phyloP scores from a whole-genome alignment of 2,329 filamentous ascomycete species.

The Curvularia sp. region DNA sequence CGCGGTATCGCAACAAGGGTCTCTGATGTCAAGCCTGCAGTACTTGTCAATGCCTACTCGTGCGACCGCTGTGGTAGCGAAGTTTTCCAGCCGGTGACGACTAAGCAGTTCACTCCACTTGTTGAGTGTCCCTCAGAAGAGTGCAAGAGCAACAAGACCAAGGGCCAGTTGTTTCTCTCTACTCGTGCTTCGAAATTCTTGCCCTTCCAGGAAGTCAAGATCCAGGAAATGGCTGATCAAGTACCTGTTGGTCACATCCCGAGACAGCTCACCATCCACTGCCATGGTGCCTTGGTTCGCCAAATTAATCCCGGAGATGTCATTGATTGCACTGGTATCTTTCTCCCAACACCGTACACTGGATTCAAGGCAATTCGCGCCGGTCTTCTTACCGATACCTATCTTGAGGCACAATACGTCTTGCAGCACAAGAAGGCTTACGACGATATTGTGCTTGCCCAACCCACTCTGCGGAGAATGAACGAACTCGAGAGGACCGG shows the following conservation, averaged over 20 bases:
- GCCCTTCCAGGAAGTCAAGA: conserved; percentile 97
- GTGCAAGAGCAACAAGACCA: conserved; percentile 87
- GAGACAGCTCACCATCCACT: conserved; percentile 85
- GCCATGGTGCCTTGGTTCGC: conserved; percentile 83
- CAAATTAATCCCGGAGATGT: conserved; percentile 93
- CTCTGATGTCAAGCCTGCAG: conserved; percentile 95
- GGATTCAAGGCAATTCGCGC: conserved; percentile 97
- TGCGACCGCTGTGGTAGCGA: conserved; percentile 96
- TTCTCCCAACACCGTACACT: conserved; percentile 97
- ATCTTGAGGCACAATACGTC: conserved; percentile 91
- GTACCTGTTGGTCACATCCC: conserved; percentile 98
- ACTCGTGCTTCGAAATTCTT: conserved; percentile 97
- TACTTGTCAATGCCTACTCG: conserved; percentile 97
- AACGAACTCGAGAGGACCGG: conserved; percentile 84
- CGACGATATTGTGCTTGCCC: conserved; percentile 86
- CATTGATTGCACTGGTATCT: conserved; percentile 92
- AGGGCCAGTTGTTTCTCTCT: conserved; percentile 91
- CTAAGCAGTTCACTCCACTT: conserved; percentile 89
- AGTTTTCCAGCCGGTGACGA: conserved; percentile 93
- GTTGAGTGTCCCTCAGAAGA: conserved; percentile 87
- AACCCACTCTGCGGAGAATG: conserved; percentile 80
- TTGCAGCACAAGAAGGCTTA: conserved; percentile 98
- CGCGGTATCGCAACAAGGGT: conserved; percentile 94
- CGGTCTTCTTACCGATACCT: conserved; percentile 95
- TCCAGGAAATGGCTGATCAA: conserved; percentile 99